Evolutionary conservation across 495 filamentous ascomycete species (phyloP).

Genomic region (Aspergillus haitiensis): DNA sequence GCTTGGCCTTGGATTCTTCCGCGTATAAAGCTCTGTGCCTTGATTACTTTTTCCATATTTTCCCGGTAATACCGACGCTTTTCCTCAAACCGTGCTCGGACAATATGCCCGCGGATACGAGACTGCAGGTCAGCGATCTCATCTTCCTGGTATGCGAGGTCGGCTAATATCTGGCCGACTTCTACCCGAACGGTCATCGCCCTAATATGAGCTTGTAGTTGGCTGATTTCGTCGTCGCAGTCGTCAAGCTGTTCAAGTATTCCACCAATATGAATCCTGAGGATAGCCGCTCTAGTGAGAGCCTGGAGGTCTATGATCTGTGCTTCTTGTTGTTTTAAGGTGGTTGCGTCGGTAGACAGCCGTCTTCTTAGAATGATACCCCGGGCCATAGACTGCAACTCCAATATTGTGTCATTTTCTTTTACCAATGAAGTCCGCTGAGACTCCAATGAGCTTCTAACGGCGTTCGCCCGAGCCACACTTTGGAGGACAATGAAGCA

Average conservation of each 20-base stretch:
- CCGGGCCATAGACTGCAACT: constrained; percentile 50
- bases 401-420: constrained; percentile 37
- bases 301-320: constrained; percentile 69
- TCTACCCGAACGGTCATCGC: constrained; percentile 75
- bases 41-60: constrained; percentile 99
- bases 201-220: constrained; percentile 71
- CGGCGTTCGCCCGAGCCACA: constrained; percentile 31
- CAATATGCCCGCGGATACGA: constrained; percentile 66
- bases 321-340: constrained; percentile 57
- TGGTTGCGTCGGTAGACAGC: constrained; percentile 49
- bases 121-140: constrained; percentile 72
- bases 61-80: constrained; percentile 86
- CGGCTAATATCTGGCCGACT: constrained; percentile 65
- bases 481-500: constrained; percentile 37
- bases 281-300: constrained; percentile 69
- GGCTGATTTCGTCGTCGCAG: constrained; percentile 68
- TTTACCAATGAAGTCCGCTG: constrained; percentile 35
- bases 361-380: constrained; percentile 47
- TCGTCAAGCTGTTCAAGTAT: constrained; percentile 76
- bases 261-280: constrained; percentile 68
- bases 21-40: constrained; percentile 94
- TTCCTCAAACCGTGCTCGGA: constrained; percentile 74
- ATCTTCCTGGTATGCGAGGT: constrained; percentile 81
- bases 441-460: constrained; percentile 38
- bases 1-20: constrained; percentile 94